Evolutionary conservation across 2,329 filamentous ascomycete species (phyloP), one percentile per base, ranked within the genome.

Genomic region (Zasmidium angulare): DNA sequence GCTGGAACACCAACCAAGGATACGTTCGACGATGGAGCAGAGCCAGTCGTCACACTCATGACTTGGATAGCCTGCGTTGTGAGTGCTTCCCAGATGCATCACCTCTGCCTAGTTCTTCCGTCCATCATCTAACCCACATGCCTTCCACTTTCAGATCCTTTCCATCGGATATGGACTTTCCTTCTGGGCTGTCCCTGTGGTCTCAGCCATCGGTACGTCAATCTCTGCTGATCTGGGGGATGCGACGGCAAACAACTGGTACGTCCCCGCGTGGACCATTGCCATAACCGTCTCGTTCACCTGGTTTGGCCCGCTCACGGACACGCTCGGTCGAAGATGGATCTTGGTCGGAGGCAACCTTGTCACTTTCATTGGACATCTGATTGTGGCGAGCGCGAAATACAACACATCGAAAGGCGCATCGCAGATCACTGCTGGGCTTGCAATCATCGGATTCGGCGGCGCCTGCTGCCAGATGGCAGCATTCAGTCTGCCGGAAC

Each of bases 301-400:
- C 46, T 62, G 62, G 55, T 63, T 61, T 54, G 74, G 74, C 36
- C 69, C 78, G 4, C 81, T 81, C 66, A 79, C 77, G 11, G 79
- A 82, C 66, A 69, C 81, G 12, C 74, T 81, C 20, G 79, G 80
- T 14, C 75, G 80, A 56, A 72, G 78, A 29, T 80, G 76, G 76
- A 80, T 80, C 63, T 68, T 80, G 46, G 71, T 79, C 1, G 66
- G 72, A 22, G 78, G 78, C 19, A 79, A 80, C 60, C 65, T 77
- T 20, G 43, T 63, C 40, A 57, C 56, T 3, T 58, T 58, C 47
- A 36, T 66, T n/a, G 63, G 63, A 24, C 55, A 58, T 23, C 49
- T 66, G 24, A 55, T 66, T 14, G 59, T 55, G 6, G 63, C 50
- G n/a, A 58, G 56, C 31, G 56, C 63, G 14, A 66, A 64, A 48